A percentile compares a stretch with the other conserved stretches of the same genome.
These are phyloP conservation scores for Peniophora sp. DNA, from an alignment of 1,284 basidiomycete species.

Conservation along the genomic window DNA sequence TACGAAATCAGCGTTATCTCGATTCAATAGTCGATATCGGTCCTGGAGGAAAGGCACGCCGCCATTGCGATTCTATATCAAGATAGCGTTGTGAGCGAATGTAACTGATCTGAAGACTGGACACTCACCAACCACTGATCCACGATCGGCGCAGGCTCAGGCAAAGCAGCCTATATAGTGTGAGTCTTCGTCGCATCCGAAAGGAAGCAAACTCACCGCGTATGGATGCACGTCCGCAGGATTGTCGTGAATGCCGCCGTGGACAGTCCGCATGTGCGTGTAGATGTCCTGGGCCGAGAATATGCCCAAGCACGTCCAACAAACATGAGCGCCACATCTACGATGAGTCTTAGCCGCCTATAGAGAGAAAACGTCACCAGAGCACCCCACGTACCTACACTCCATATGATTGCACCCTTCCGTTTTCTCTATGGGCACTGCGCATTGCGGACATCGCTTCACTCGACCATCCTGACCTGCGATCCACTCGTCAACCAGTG, in stretches of 20 bases:
- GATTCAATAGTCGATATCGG: too few relatives aligned
- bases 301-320: conserved; percentile 40
- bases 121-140: too few relatives aligned
- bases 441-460: conserved; percentile 33
- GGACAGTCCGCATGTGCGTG: conserved; percentile 8
- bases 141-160: too few relatives aligned
- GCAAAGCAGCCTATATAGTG: too few relatives aligned
- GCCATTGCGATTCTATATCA: too few relatives aligned
- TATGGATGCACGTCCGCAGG: neutral
- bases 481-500: neutral
- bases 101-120: too few relatives aligned
- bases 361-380: neutral
- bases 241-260: conserved; percentile 8
- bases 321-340: conserved; percentile 44
- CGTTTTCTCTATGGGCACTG: conserved; percentile 37
- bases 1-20: too few relatives aligned
- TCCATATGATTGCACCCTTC: conserved; percentile 52
- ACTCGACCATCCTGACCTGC: conserved; percentile 10
- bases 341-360: neutral
- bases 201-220: too few relatives aligned
- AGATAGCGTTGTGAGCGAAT: too few relatives aligned
- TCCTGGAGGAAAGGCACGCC: too few relatives aligned
- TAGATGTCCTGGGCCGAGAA: conserved; percentile 18
- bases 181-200: too few relatives aligned
- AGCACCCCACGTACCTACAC: conserved; percentile 21